These are phyloP conservation scores for Aspergillus jensenii DNA, from an alignment of 2,329 filamentous ascomycete genomes.

Conservation along the genomic window DNA sequence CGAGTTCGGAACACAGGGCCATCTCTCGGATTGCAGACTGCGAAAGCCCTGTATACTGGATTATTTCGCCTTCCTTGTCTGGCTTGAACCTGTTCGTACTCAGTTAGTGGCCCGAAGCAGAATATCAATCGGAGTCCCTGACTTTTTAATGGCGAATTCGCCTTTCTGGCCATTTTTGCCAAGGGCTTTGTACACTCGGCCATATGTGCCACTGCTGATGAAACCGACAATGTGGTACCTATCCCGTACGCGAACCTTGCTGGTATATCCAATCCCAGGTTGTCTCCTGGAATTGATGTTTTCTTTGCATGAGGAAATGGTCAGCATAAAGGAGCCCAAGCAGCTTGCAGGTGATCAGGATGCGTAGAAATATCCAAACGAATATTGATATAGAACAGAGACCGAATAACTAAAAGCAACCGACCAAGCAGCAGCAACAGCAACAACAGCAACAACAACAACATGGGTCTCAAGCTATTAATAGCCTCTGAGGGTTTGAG, in stretches of 20 bases:
- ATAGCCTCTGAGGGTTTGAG: slow-evolving; percentile 12
- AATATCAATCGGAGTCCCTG: slow-evolving; percentile 21
- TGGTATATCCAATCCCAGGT: slow-evolving; percentile 54
- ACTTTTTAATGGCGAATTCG: slow-evolving; percentile 99
- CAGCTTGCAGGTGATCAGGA: background rate
- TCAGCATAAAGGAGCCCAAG: slow-evolving; percentile 24
- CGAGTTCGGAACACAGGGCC: slow-evolving; percentile 90
- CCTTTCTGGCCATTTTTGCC: slow-evolving; percentile 70
- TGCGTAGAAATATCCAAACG: background rate
- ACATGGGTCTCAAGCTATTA: slow-evolving; percentile 14
- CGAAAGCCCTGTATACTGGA: slow-evolving; percentile 96
- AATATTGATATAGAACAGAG: background rate
- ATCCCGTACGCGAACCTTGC: slow-evolving; percentile 85
- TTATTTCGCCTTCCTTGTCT: slow-evolving; percentile 92
- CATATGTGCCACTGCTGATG: slow-evolving; percentile 97
- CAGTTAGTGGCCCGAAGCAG: slow-evolving; percentile 15
- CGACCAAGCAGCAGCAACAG: slow-evolving; percentile 18
- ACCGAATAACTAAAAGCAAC: background rate
- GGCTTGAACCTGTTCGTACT: slow-evolving; percentile 70
- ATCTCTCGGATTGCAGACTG: slow-evolving; percentile 97
- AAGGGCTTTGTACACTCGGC: slow-evolving; percentile 93
- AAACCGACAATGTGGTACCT: slow-evolving; percentile 96
- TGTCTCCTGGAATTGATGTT: slow-evolving; percentile 41
- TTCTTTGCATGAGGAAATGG: slow-evolving; percentile 27
- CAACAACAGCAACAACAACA: slow-evolving; percentile 20